A percentile compares a stretch with the other conserved stretches of the same genome.
Evolutionary conservation across 83 land plant genomes (phyloP).

Genomic region (Diphasiastrum complanatum): DNA sequence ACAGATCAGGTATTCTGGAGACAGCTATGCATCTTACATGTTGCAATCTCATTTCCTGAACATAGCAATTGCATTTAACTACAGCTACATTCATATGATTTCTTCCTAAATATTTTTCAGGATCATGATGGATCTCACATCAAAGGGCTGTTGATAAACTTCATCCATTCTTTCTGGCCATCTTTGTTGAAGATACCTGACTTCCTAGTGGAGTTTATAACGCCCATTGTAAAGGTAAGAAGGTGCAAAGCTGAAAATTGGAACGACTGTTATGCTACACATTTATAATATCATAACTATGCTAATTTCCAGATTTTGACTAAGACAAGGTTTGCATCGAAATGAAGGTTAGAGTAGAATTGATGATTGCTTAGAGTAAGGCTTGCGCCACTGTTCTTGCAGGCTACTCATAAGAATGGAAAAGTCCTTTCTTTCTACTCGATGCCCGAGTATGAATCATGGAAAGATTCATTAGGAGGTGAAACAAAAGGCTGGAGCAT

Average conservation of each 20-base stretch:
- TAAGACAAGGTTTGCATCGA: no score
- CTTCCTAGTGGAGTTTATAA: conserved; percentile 88
- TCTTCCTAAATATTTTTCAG: conserved; percentile 11
- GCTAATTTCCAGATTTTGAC: no score
- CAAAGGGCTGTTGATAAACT: conserved; percentile 91
- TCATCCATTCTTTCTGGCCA: conserved; percentile 97
- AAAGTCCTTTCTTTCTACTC: conserved; percentile 68
- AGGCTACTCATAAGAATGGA: conserved; percentile 73
- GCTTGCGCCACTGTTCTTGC: conserved; percentile 3
- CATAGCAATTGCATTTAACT: not conserved
- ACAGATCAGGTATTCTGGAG: conserved; percentile 76
- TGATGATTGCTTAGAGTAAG: no score
- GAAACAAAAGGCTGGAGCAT: conserved; percentile 76
- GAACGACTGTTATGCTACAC: no score
- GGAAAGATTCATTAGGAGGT: conserved; percentile 76
- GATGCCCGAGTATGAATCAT: conserved; percentile 81
- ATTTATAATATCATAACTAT: no score
- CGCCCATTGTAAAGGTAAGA: conserved; percentile 92
- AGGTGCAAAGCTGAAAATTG: conserved; percentile 6
- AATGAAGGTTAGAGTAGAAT: no score
- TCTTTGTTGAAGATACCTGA: conserved; percentile 80
- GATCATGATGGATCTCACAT: conserved; percentile 98
- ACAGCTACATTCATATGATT: no score
- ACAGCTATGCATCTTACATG: not conserved
- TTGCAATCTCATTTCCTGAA: not conserved